phyloP scores from a whole-genome alignment of 2,329 filamentous ascomycete species.

The Phyllosticta citribraziliensis region DNA sequence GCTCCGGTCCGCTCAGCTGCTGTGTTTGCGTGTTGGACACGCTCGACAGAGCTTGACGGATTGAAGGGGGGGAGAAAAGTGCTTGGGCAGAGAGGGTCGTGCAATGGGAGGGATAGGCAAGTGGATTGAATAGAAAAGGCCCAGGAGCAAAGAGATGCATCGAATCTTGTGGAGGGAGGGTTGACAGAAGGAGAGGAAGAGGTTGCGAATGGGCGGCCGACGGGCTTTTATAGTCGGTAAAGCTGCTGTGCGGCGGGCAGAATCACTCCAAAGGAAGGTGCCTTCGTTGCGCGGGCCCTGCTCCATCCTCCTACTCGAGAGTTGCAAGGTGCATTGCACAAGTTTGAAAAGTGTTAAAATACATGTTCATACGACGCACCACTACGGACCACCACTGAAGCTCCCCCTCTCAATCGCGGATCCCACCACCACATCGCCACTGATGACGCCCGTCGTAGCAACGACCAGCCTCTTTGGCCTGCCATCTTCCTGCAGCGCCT shows the following conservation, averaged over 20 bases:
- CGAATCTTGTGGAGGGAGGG: neutral
- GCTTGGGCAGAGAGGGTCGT: too few relatives aligned
- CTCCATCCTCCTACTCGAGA: neutral
- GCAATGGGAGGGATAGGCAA: too few relatives aligned
- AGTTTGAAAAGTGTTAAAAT: neutral
- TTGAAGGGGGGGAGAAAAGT: too few relatives aligned
- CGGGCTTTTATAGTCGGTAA: neutral
- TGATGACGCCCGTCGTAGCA: constrained; percentile 85
- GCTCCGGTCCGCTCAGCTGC: too few relatives aligned
- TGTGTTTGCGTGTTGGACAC: too few relatives aligned
- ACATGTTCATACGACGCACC: neutral
- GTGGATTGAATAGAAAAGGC: too few relatives aligned
- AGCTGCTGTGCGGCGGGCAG: neutral
- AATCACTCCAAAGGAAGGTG: neutral
- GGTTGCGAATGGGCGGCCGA: neutral
- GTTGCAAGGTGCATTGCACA: neutral
- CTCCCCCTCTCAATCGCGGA: constrained; percentile 62
- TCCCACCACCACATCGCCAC: constrained; percentile 80
- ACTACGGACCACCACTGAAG: constrained; percentile 16
- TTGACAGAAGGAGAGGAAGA: neutral
- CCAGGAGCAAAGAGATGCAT: too few relatives aligned
- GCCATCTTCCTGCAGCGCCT: constrained; percentile 57
- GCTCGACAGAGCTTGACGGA: too few relatives aligned
- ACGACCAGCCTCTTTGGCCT: constrained; percentile 70
- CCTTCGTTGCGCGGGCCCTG: neutral